Evolutionary conservation across 2,329 filamentous ascomycete species (phyloP).

Genomic region (Botrytis aclada): DNA sequence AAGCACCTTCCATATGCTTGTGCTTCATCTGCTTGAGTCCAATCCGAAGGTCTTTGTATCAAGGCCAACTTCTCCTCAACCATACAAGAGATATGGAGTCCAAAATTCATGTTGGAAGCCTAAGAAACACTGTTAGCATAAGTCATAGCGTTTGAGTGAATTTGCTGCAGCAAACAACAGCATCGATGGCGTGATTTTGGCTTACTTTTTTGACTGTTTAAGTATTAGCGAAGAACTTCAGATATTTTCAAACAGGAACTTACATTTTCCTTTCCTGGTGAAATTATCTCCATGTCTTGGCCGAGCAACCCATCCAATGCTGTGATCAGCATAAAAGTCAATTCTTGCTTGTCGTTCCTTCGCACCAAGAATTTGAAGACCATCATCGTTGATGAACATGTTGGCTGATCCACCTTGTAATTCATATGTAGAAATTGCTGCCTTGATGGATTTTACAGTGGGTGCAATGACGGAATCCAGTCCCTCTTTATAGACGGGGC

Average conservation of each 20-base stretch:
- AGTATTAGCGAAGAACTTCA: conserved; percentile 20
- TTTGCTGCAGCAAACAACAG: not conserved
- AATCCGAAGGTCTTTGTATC: conserved; percentile 56
- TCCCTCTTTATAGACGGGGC: conserved; percentile 85
- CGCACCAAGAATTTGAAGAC: conserved; percentile 63
- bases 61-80: conserved; percentile 66
- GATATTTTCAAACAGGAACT: conserved; percentile 18
- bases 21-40: conserved; percentile 68
- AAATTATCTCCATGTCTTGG: conserved; percentile 63
- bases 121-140: conserved; percentile 39
- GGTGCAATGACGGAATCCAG: conserved; percentile 71
- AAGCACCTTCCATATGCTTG: conserved; percentile 64
- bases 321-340: conserved; percentile 66
- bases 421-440: conserved; percentile 74
- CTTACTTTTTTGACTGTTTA: conserved; percentile 42
- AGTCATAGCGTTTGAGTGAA: not conserved
- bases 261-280: conserved; percentile 56
- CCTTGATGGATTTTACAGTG: conserved; percentile 74
- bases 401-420: conserved; percentile 75
- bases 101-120: conserved; percentile 72
- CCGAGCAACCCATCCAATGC: conserved; percentile 66
- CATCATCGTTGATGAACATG: conserved; percentile 74
- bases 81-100: conserved; percentile 63
- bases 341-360: conserved; percentile 61
- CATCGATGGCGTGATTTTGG: not conserved